These are phyloP conservation scores for Stellera chamaejasme DNA, from an alignment of 345 rosid genomes.

Conservation along the genomic window DNA sequence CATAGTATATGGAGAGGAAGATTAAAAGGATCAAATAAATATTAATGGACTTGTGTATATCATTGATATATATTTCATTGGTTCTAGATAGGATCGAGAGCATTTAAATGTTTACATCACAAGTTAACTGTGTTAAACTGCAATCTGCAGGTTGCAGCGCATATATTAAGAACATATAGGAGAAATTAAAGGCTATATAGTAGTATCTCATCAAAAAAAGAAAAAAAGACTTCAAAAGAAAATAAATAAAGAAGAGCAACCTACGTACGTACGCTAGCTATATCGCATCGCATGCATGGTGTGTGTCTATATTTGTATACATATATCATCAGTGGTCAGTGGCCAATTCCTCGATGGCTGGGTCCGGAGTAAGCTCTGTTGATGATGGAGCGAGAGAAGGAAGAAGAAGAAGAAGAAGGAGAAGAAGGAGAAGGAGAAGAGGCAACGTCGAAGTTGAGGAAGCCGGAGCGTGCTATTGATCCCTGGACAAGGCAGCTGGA, in stretches of 20 bases:
- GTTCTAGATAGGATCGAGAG: too few relatives aligned
- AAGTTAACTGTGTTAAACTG: too few relatives aligned
- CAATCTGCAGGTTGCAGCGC: not conserved
- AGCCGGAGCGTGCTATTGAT: not conserved
- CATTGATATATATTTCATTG: too few relatives aligned
- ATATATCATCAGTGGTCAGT: not conserved
- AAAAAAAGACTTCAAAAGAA: not conserved
- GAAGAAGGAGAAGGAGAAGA: not conserved
- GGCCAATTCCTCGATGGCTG: slow-evolving; percentile 1
- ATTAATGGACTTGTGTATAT: too few relatives aligned
- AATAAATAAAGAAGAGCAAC: not conserved
- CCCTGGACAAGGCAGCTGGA: not conserved
- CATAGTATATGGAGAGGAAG: too few relatives aligned
- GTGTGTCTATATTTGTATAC: too few relatives aligned
- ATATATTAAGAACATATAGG: not conserved
- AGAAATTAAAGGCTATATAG: not conserved
- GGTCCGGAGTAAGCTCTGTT: slow-evolving; percentile 4
- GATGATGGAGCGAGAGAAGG: not conserved
- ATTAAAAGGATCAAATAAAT: too few relatives aligned
- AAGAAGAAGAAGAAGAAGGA: not conserved
- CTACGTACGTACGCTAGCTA: not conserved
- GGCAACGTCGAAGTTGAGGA: too few relatives aligned
- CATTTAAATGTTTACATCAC: too few relatives aligned
- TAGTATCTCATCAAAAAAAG: not conserved
- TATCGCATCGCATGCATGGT: not conserved